Evolutionary conservation across 495 filamentous ascomycete genomes (phyloP), one percentile per base, ranked within the genome.

Genomic region (Talaromyces stipitatus): DNA sequence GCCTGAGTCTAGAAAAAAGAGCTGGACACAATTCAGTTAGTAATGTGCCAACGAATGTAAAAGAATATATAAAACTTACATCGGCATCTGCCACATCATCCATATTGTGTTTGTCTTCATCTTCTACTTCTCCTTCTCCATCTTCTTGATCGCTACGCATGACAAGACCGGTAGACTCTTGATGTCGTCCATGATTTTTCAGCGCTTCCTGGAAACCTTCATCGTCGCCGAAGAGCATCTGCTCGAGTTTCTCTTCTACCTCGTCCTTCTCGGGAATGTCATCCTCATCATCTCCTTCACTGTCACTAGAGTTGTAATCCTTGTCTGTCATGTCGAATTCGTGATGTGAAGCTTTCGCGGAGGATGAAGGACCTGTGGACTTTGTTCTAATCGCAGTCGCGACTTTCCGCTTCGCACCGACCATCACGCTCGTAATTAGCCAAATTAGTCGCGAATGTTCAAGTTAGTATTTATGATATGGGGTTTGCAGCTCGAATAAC

Each of bases 201-300:
- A 96, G 74, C 48, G 83, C 85, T 41, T 82, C 79, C 46, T 82
- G 81, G 67, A 96, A 96, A 26, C 85, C 89, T n/a, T 80, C 80
- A 43, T 86, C 79, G 64, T 94, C 88, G 27, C 92, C 92, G 50
- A 97, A 88, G 2, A 97, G 86, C 58, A 95, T 76, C 58, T 82
- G 79, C 72, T 96, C 91, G 14, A 97, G 81, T 67, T 90, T 90
- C 63, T 82, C 80, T 66, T 97, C 92, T 29, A 85, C 82, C 53
- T 79, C 84, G 62, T 95, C 90, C 67, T 91, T 92, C 43, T 86
- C 85, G 14, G 75, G 69, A 29, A 62, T 50, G 50, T 72, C 68
- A 45, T 80, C 73, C 12, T 78, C 74, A 23, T 75, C 72, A 7
- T 64, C 66, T 24, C 54, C 55, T 23, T 64, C 56, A 28, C 27